Evolutionary conservation across 2,329 filamentous ascomycete species (phyloP).

Genomic region (Sphaerostilbella broomeana): DNA sequence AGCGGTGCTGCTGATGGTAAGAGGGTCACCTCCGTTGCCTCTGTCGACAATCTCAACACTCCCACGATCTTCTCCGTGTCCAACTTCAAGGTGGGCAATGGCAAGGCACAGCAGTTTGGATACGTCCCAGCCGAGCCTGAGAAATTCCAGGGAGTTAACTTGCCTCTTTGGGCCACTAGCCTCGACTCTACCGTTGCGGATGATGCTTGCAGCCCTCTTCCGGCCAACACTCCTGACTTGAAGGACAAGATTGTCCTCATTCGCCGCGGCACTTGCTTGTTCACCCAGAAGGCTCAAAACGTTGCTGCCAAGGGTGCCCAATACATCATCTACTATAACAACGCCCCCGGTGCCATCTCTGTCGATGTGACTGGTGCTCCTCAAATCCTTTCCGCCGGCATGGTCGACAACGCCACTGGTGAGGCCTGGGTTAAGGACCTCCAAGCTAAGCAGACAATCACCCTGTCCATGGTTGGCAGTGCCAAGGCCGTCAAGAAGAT

Average conservation of each 20-base stretch:
- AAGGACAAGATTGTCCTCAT: slow-evolving; percentile 52
- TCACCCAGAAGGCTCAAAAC: slow-evolving; percentile 47
- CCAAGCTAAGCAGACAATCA: slow-evolving; percentile 36
- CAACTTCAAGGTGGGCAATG: slow-evolving; percentile 31
- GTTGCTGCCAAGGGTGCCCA: slow-evolving; percentile 49
- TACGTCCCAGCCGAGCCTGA: slow-evolving; percentile 36
- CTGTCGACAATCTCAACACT: slow-evolving; percentile 33
- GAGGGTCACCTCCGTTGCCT: slow-evolving; percentile 38
- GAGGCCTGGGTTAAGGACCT: slow-evolving; percentile 38
- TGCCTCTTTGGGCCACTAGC: slow-evolving; percentile 44
- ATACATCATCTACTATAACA: slow-evolving; percentile 59
- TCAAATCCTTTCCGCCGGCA: slow-evolving; percentile 32
- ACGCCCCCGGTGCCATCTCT: slow-evolving; percentile 28
- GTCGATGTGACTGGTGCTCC: slow-evolving; percentile 25
- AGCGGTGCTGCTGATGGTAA: slow-evolving; percentile 34
- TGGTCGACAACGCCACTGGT: slow-evolving; percentile 37
- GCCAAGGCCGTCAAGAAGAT: slow-evolving; percentile 23
- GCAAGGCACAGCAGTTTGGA: slow-evolving; percentile 33
- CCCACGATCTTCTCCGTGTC: slow-evolving; percentile 33
- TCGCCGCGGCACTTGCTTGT: slow-evolving; percentile 51
- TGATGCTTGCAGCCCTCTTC: slow-evolving; percentile 47
- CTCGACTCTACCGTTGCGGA: slow-evolving; percentile 41
- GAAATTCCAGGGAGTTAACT: slow-evolving; percentile 38
- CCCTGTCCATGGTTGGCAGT: slow-evolving; percentile 38
- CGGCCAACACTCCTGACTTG: slow-evolving; percentile 50